Conservation (phyloP, 1,284 basidiomycete genomes). For the Heterobasidion annosum region DNA sequence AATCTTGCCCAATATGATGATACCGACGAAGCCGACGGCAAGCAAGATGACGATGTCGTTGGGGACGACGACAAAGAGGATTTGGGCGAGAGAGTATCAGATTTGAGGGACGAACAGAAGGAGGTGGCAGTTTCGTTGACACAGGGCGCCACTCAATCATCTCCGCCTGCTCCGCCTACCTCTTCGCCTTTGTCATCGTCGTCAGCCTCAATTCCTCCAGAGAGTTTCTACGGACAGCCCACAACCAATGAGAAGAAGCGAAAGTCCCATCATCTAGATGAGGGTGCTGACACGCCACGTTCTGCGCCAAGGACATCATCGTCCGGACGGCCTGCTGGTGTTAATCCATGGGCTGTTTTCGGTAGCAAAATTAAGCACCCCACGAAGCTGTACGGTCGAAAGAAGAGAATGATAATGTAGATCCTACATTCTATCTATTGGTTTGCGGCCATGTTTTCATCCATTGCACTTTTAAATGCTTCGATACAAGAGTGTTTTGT, state of each 20-base stretch:
- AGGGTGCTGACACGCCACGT: slow-evolving; percentile 11
- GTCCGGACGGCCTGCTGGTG: too few species aligned
- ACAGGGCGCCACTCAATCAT: not conserved
- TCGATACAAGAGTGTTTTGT: not conserved
- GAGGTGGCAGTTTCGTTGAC: not conserved
- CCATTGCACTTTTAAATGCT: not conserved
- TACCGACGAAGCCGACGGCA: slow-evolving; percentile 36
- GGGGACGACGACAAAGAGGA: slow-evolving; percentile 43
- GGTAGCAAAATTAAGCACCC: not conserved
- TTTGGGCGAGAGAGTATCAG: slow-evolving; percentile 23
- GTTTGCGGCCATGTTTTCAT: not conserved
- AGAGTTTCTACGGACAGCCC: slow-evolving; percentile 36
- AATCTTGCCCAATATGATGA: slow-evolving; percentile 42
- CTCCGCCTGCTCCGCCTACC: slow-evolving; percentile 12
- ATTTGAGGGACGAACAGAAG: not conserved
- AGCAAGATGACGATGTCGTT: slow-evolving; percentile 22
- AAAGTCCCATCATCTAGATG: slow-evolving; percentile 26
- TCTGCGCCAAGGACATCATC: not conserved
- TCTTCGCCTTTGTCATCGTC: slow-evolving; percentile 12
- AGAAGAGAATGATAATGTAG: not conserved
- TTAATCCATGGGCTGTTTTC: not conserved
- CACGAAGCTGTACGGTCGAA: not conserved
- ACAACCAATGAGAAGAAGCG: slow-evolving; percentile 28
- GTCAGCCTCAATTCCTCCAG: slow-evolving; percentile 26
- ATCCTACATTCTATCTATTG: not conserved